Percentiles rank a stretch among this genome's conserved stretches.
phyloP scores from a whole-genome alignment of 2,329 filamentous ascomycete genomes.

The Xylaria sp. region DNA sequence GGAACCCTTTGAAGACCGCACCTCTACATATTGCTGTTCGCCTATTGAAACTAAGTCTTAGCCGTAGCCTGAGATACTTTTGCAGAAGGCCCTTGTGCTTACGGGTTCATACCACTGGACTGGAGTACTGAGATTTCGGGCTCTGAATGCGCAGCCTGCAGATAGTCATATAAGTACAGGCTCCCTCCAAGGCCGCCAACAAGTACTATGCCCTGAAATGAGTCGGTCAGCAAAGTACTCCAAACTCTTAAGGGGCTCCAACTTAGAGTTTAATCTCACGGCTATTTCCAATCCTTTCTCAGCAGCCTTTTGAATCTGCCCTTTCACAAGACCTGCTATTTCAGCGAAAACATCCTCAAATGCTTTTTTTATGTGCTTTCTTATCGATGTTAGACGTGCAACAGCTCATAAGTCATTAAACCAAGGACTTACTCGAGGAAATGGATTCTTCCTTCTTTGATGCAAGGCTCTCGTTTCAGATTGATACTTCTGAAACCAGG shows the following conservation, averaged over 20 bases:
- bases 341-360: background rate
- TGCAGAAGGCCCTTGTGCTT: background rate
- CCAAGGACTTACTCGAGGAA: background rate
- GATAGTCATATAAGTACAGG: background rate
- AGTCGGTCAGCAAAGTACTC: no score
- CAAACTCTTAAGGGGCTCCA: background rate
- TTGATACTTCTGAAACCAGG: background rate
- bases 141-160: background rate
- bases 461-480: background rate
- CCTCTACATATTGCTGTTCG: constrained; percentile 13
- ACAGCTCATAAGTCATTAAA: no score
- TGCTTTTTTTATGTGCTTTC: background rate
- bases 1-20: constrained; percentile 2
- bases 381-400: background rate
- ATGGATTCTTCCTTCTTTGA: background rate
- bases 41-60: background rate
- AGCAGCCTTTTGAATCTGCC: background rate
- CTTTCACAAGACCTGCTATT: background rate
- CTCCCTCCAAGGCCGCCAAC: background rate
- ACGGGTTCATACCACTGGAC: background rate
- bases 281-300: background rate
- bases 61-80: background rate
- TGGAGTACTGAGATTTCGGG: background rate
- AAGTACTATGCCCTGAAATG: background rate
- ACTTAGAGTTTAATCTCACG: background rate